Conservation (phyloP, 2,329 filamentous ascomycete genomes). For the Ambrosiella cleistominuta region DNA sequence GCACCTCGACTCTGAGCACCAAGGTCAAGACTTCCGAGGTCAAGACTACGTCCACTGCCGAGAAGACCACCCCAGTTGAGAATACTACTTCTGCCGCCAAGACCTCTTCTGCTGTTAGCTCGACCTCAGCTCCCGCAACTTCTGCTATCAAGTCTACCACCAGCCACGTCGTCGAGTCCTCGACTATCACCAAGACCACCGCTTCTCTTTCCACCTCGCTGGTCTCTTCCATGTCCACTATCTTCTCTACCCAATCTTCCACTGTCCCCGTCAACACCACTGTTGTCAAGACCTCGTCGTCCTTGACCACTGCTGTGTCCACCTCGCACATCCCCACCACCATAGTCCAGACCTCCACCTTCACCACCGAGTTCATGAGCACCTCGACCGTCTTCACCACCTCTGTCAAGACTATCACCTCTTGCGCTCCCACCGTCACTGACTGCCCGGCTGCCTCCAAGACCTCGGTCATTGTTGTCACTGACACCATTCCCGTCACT, state of each 20-base stretch:
- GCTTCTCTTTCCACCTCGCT: conserved; percentile 8
- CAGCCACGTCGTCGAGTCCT: conserved; percentile 16
- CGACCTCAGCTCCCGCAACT: not conserved
- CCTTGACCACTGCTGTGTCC: conserved; percentile 6
- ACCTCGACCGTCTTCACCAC: conserved; percentile 36
- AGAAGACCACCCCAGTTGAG: conserved; percentile 2
- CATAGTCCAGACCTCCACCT: conserved; percentile 14
- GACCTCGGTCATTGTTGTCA: conserved; percentile 29
- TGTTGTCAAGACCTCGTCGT: conserved; percentile 10
- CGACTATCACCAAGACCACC: conserved; percentile 17
- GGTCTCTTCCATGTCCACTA: conserved; percentile 8
- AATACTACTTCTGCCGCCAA: not conserved
- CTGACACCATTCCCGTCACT: conserved; percentile 36
- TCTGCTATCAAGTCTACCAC: conserved; percentile 14
- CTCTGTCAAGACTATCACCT: conserved; percentile 30
- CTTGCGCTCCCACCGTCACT: conserved; percentile 27
- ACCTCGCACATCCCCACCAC: conserved; percentile 10
- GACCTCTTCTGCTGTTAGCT: conserved; percentile 10
- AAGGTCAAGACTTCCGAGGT: conserved; percentile 15
- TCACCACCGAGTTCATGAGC: conserved; percentile 24
- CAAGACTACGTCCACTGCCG: conserved; percentile 16
- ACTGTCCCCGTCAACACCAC: conserved; percentile 10
- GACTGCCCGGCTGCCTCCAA: conserved; percentile 32
- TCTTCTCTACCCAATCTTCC: conserved; percentile 10
- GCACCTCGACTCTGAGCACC: conserved; percentile 13